These are phyloP conservation scores for Pseudogymnoascus verrucosus DNA, from an alignment of 2,329 filamentous ascomycete genomes.

Conservation along the genomic window DNA sequence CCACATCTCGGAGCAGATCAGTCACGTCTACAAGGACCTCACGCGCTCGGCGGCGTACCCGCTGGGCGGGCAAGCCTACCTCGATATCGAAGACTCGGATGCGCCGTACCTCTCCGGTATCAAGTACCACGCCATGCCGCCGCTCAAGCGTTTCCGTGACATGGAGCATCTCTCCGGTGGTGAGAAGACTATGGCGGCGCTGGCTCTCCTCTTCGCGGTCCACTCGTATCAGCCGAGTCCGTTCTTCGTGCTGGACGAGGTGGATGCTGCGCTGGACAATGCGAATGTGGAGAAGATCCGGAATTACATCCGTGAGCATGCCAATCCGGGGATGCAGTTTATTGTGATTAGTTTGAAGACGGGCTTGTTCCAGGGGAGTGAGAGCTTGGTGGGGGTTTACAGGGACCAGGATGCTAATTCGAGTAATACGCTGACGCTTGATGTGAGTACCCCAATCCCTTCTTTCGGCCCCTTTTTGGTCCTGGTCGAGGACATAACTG, in stretches of 20 bases:
- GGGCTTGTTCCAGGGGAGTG: conserved; percentile 90
- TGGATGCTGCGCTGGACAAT: conserved; percentile 96
- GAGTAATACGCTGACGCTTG: conserved; percentile 81
- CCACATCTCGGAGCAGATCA: conserved; percentile 93
- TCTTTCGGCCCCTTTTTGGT: neutral
- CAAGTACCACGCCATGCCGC: conserved; percentile 98
- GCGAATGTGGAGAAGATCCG: conserved; percentile 95
- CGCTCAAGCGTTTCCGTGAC: conserved; percentile 94
- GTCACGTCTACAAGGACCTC: conserved; percentile 87
- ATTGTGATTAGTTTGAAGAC: conserved; percentile 97
- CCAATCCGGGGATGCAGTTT: conserved; percentile 96
- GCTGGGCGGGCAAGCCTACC: conserved; percentile 79
- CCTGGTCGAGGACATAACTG: neutral
- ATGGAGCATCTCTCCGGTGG: conserved; percentile 98
- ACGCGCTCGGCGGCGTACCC: conserved; percentile 87
- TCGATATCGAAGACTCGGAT: conserved; percentile 89
- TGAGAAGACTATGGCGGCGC: conserved; percentile 96
- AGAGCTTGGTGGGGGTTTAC: conserved; percentile 92
- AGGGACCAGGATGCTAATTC: conserved; percentile 91
- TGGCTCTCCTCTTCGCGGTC: conserved; percentile 93
- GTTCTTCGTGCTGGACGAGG: conserved; percentile 97
- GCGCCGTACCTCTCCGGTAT: conserved; percentile 93
- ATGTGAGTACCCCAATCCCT: conserved; percentile 61
- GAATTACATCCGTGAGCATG: conserved; percentile 90
- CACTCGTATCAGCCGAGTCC: conserved; percentile 93